Evolutionary conservation across 163 green algal species (phyloP), one percentile per base, ranked within the genome.

Genomic region (Scenedesmus sp.): DNA sequence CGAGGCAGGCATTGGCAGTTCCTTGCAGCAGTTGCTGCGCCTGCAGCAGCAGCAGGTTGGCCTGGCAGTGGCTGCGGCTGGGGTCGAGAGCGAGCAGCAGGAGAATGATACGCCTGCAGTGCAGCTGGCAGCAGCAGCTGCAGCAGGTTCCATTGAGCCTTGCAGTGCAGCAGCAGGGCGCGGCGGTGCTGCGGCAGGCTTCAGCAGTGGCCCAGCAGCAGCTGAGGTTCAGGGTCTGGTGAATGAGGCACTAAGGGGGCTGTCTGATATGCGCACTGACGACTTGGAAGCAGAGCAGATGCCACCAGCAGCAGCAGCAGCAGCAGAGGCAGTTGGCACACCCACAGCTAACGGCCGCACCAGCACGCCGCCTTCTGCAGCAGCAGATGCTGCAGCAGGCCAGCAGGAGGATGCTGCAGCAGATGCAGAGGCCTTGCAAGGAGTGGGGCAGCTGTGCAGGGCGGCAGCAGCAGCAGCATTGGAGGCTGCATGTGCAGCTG

Each of bases 121-220:
- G 5, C 59, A 33, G 30, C 9, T 0, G 10, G 12, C 46, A 42
- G 59, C 40, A 18, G 42, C 40, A 18, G 22, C 37, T 9, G 72
- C 72, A 26, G 72, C 33, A 9, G 33, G 3, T n/a, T n/a, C n/a
- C n/a, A n/a, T n/a, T n/a, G n/a, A n/a, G n/a, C n/a, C n/a, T n/a
- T n/a, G n/a, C n/a, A n/a, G n/a, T n/a, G n/a, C 37, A 16, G 72
- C 72, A 26, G 72, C 33, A 9, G 33, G 3, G 26, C 65, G 65
- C 26, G 65, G 65, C 30, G 65, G 65, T 37, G 65, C 65, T 76
- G 65, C 65, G 6, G 83, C 83, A 65, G 83, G 83, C 18, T 24
- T 89, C 43, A 90, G 85, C 85, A 90, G 51, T 42, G 85, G 85
- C 76, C 85, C 85, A 46, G 85, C 85, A 59, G 44, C 85, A 76